Conservation (phyloP, 2,329 filamentous ascomycete genomes). For the Colletotrichum echinochloae region DNA sequence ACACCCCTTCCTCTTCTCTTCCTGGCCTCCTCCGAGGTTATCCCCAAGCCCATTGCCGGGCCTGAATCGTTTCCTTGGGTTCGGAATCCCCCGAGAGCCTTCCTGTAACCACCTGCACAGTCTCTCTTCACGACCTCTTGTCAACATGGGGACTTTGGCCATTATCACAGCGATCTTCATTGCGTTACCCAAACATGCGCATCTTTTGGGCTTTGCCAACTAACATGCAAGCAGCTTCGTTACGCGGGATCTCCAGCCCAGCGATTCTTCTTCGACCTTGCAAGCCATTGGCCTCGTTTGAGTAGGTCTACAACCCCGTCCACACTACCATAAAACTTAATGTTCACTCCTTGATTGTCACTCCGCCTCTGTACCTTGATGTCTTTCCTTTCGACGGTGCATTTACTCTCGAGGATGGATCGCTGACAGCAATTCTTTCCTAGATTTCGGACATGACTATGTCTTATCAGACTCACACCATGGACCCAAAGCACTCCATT, state of each 20-base stretch:
- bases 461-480: constrained; percentile 53
- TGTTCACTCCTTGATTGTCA: neutral
- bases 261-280: constrained; percentile 20
- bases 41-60: no score
- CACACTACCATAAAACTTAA: no score
- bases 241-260: neutral
- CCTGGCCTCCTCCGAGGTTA: neutral
- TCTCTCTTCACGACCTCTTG: no score
- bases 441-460: constrained; percentile 42
- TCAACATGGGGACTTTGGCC: no score
- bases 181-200: neutral
- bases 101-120: neutral
- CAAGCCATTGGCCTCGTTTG: constrained; percentile 28
- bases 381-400: neutral
- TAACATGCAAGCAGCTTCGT: constrained; percentile 3
- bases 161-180: neutral
- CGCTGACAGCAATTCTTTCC: constrained; percentile 1
- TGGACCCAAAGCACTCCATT: constrained; percentile 52
- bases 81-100: neutral
- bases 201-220: constrained; percentile 17
- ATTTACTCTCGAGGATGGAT: no score
- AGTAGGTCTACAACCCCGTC: constrained; percentile 15
- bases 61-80: neutral
- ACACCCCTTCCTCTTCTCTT: neutral
- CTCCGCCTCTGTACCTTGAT: neutral